Evolutionary conservation across 371 early-diverging fungal genomes (phyloP), one percentile per base, ranked within the genome.

Genomic region (Lichtheimia ornata): DNA sequence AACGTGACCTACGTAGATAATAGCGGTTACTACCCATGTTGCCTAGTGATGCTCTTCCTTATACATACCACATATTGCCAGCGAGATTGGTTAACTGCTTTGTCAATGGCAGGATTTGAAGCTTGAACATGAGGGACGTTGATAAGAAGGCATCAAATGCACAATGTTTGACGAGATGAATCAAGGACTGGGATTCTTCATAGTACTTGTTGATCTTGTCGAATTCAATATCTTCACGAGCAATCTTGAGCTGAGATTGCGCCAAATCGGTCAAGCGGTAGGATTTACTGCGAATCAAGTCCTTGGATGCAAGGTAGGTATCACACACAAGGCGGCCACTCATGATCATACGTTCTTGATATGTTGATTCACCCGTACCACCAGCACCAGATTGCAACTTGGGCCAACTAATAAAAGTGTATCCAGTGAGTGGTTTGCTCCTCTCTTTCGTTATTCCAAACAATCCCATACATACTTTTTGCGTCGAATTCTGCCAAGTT

Each of bases 271-370:
- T 89, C 70, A 99, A 73, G 45, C 89, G 83, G 74, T 95, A 97
- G 43, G 88, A 90, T 71, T 95, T 96, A 43, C 95, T 89, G 18
- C 87, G 82, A 41, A 97, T 84, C 49, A 92, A 73, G 54, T 97
- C 97, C 71, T 94, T 94, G 49, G 96, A 88, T 4, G 91, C 88
- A 59, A 94, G 71, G 62, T 95, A 99, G 0, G 98, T 97, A 66
- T 99, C 99, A 62, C 97, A 96, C 20, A 97, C 78, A 9, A 99
- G 75, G 51, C 99, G 86, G n/a, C 99, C 99, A 41, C 88, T 85
- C 64, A 92, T 88, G 45, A 97, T 70, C 69, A 78, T 68, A 50
- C 87, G 69, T 65, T 94, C 93, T 45, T 81, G 80, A 42, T 80
- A 88, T 0, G 91, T 86, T 0, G 90, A 83, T 55, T 96, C 95